Evolutionary conservation across 2,329 filamentous ascomycete genomes (phyloP).

Genomic region (Aspergillus novoparasiticus): DNA sequence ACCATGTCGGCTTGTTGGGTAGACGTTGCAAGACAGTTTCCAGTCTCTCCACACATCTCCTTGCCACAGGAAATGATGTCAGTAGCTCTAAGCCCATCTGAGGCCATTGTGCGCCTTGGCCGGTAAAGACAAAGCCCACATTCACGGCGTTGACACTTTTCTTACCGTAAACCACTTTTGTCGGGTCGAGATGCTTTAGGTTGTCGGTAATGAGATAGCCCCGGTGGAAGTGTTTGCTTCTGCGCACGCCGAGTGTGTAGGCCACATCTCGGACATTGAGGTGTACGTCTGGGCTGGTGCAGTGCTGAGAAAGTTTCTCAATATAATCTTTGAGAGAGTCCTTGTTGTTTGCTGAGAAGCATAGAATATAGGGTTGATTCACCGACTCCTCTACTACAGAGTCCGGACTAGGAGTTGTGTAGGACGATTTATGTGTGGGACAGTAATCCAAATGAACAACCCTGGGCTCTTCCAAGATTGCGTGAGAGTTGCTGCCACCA

Average conservation of each 20-base stretch:
- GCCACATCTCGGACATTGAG: slow-evolving; percentile 14
- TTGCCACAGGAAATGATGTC: neutral
- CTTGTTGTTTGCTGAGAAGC: slow-evolving; percentile 17
- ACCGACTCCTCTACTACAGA: too few species aligned
- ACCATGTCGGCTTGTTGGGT: slow-evolving; percentile 12
- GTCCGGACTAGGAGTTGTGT: neutral
- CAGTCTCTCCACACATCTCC: neutral
- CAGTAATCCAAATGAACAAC: neutral
- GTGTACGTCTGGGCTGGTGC: neutral
- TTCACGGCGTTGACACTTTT: neutral
- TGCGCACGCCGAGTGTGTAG: slow-evolving; percentile 14
- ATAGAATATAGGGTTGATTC: slow-evolving; percentile 7
- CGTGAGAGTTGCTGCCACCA: slow-evolving; percentile 26
- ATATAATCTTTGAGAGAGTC: slow-evolving; percentile 11
- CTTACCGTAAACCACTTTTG: neutral
- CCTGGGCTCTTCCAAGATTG: slow-evolving; percentile 16
- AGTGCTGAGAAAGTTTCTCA: slow-evolving; percentile 1
- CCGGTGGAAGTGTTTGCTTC: slow-evolving; percentile 14
- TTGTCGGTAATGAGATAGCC: neutral
- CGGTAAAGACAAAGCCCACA: slow-evolving; percentile 24
- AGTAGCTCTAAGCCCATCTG: slow-evolving; percentile 20
- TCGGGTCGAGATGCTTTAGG: neutral
- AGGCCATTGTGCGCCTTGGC: slow-evolving; percentile 28
- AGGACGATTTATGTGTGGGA: neutral
- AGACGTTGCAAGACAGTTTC: slow-evolving; percentile 7